These are phyloP conservation scores for Salix dunnii DNA, from an alignment of 345 rosid species.

Conservation along the genomic window DNA sequence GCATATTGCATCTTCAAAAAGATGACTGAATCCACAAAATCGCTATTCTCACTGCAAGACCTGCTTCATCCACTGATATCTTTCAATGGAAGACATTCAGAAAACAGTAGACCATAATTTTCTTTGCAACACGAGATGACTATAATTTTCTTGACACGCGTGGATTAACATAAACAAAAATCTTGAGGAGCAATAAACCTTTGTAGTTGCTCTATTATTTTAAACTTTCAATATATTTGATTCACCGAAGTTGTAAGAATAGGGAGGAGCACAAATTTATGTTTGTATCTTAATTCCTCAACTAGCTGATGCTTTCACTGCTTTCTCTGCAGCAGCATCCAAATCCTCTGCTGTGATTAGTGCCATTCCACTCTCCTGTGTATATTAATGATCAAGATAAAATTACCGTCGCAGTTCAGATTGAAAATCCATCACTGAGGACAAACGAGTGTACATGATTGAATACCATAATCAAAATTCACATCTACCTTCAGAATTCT, in stretches of 20 bases:
- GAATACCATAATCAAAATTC: slow-evolving; percentile 2
- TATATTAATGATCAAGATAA: neutral
- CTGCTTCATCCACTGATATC: neutral
- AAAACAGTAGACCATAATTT: neutral
- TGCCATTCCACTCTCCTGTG: slow-evolving; percentile 90
- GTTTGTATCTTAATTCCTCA: neutral
- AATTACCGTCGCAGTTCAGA: neutral
- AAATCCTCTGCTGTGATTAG: slow-evolving; percentile 90
- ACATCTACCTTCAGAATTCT: slow-evolving; percentile 74
- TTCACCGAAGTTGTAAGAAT: slow-evolving; percentile 3
- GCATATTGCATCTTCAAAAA: slow-evolving; percentile 56
- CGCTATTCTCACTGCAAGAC: neutral
- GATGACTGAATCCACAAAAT: slow-evolving; percentile 37
- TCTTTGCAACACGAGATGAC: neutral
- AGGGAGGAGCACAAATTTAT: neutral
- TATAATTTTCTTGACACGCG: no score
- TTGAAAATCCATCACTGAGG: neutral
- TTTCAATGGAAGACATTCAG: neutral
- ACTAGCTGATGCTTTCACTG: slow-evolving; percentile 46
- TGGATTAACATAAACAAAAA: neutral
- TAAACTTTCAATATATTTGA: neutral
- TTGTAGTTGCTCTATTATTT: slow-evolving; percentile 9
- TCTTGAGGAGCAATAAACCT: neutral
- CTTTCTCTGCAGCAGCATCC: slow-evolving; percentile 98
- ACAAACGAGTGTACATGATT: neutral